phyloP scores from a whole-genome alignment of 768 basidiomycete species.

The Neoboletus magnificus region DNA sequence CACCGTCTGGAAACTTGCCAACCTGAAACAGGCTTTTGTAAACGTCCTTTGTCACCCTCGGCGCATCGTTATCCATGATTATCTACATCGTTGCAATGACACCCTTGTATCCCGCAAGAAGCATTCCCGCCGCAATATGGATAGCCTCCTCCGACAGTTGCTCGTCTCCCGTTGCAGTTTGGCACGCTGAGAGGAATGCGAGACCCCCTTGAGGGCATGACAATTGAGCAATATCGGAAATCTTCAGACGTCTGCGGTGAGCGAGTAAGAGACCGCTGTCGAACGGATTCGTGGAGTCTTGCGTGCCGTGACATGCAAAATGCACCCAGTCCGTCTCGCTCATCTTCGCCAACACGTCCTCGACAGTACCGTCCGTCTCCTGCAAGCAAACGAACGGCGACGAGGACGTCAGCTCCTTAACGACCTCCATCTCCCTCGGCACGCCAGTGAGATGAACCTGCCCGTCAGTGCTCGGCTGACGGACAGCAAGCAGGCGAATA shows the following conservation, averaged over 20 bases:
- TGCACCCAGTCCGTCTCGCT: conserved; percentile 19
- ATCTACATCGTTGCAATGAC: background rate
- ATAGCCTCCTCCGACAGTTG: background rate
- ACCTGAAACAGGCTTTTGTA: background rate
- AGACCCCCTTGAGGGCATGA: conserved; percentile 22
- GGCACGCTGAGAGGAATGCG: conserved; percentile 17
- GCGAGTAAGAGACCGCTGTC: conserved; percentile 19
- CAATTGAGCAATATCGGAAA: background rate
- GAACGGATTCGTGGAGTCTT: conserved; percentile 17
- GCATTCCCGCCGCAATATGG: background rate
- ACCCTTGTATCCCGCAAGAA: background rate
- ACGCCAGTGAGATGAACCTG: background rate
- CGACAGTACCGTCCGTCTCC: background rate
- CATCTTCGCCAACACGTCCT: background rate
- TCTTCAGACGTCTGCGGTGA: background rate
- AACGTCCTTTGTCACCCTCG: background rate
- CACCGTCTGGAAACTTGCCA: background rate
- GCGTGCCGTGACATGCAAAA: conserved; percentile 32
- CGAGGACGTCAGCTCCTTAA: background rate
- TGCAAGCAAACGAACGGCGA: background rate
- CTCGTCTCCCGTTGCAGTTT: background rate
- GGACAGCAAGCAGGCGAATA: conserved; percentile 6
- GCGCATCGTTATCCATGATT: conserved; percentile 1
- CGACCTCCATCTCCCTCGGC: conserved; percentile 21
- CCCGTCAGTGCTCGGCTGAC: conserved; percentile 13